A percentile compares a stretch with the other conserved stretches of the same genome.
These are phyloP conservation scores for Senecio squalidus DNA, from an alignment of 140 eudicot genomes.

Conservation along the genomic window DNA sequence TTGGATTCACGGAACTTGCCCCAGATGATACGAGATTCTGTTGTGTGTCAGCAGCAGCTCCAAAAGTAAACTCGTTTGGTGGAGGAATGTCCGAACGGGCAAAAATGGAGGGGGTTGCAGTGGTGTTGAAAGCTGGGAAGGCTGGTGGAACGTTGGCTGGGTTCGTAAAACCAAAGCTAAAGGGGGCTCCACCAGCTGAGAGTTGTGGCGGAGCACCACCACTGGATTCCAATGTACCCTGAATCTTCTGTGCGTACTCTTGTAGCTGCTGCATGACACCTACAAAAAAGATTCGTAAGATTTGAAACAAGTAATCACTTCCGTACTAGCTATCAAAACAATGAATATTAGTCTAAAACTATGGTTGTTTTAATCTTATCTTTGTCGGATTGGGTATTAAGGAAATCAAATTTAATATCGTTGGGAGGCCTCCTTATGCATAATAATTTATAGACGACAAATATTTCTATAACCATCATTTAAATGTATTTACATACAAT, in stretches of 20 bases:
- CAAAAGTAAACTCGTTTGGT: conserved; percentile 73
- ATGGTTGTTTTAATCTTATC: no score
- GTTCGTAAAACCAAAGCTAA: conserved; percentile 56
- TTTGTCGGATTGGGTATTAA: no score
- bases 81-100: conserved; percentile 46
- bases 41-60: conserved; percentile 37
- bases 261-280: conserved; percentile 69
- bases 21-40: conserved; percentile 18
- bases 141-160: conserved; percentile 25
- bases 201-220: conserved; percentile 20
- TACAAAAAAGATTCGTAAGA: conserved; percentile 23
- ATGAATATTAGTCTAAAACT: no score
- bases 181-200: conserved; percentile 40
- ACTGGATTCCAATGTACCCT: conserved; percentile 35
- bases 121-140: conserved; percentile 51
- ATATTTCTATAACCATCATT: no score
- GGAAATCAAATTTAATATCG: no score
- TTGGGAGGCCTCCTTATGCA: no score
- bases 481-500: no score
- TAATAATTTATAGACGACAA: no score
- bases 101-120: conserved; percentile 53
- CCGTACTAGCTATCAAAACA: no score
- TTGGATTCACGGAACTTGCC: conserved; percentile 26
- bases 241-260: conserved; percentile 61
- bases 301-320: conserved; percentile 7